Percentiles rank a stretch among this genome's conserved stretches.
phyloP scores from a whole-genome alignment of 176 grass and related monocot genomes.

The Ananas comosus region DNA sequence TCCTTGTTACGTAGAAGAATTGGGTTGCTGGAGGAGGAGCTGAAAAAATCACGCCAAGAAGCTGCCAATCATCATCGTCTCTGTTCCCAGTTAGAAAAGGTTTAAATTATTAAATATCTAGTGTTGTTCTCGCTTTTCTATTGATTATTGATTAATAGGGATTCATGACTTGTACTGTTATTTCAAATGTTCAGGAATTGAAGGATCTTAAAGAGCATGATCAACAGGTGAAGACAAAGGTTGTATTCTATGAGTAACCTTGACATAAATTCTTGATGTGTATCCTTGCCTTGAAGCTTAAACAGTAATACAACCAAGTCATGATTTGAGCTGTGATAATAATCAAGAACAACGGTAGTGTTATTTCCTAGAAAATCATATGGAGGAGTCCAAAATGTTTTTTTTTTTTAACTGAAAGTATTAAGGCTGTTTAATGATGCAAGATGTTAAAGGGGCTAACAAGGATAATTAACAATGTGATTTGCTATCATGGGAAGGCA shows the following conservation, averaged over 20 bases:
- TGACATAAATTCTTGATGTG: conserved; percentile 1
- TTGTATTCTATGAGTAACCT: conserved; percentile 18
- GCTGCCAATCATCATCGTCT: conserved; percentile 39
- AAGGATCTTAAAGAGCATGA: conserved; percentile 89
- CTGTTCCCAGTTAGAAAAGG: conserved; percentile 68
- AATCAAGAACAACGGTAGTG: no score
- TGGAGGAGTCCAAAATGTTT: no score
- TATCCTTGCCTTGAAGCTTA: conserved; percentile 6
- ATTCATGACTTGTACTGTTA: conserved; percentile 25
- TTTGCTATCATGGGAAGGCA: no score
- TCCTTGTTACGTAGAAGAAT: conserved; percentile 59
- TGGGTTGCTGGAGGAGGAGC: conserved; percentile 75
- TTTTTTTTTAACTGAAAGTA: no score
- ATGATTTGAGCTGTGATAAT: not conserved
- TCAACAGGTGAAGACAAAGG: conserved; percentile 87
- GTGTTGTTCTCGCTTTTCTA: conserved; percentile 2
- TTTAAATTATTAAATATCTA: conserved; percentile 29
- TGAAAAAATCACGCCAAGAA: conserved; percentile 65
- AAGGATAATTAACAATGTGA: no score
- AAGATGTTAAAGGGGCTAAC: no score
- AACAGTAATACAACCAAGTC: not conserved
- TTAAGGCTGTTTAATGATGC: no score
- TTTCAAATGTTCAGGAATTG: conserved; percentile 59
- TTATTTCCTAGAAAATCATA: no score
- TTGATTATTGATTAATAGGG: conserved; percentile 15